Base-by-base conservation (phyloP, 1,139 yeast genomes). In the Yamadazyma taylorii region DNA sequence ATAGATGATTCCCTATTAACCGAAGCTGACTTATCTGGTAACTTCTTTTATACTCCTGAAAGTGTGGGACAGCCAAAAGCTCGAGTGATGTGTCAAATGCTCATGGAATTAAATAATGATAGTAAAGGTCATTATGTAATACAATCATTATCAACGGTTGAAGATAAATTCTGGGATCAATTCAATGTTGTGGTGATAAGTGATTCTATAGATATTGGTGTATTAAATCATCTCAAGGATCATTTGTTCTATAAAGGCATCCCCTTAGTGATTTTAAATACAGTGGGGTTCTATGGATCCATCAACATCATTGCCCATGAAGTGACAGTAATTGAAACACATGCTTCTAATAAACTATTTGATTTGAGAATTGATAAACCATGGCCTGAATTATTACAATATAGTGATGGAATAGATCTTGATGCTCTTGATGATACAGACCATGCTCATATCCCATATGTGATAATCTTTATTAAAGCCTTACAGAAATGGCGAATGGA, bases 321-420 rank as follows among this genome's bases (percentile, higher is more conserved):
- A 42, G 75, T 77, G 14, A 77, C 84, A 3, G 78, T 87, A 0
- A 65, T 87, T 13, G 94, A 90, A 48, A 78, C 95, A 0, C 97
- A 90, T 58, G 80, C 81, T 30, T 75, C 77, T 2, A 79, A 80
- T 29, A 65, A 75, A 9, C 56, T 82, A 3, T 79, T 73, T 25
- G 96, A 88, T 51, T 63, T 90, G 39, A 65, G 96, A 35, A 63
- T 90, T 4, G 84, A 82, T 42, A 45, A 55, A 3, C 92, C 95
- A 1, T 92, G 97, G 97, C 63, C 69, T 0, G 88, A 85, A 47
- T 61, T 90, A n/a, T 59, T 61, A 30, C 60, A 60, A 0, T 81
- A 70, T 50, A 71, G 78, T 8, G 75, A 78, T 39, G 57, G 74
- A 1, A 63, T 81, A 36, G 75, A 80, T 33, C 52, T 85, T 16